Base-by-base conservation (phyloP, 441 rosid genomes). In the Pelargonium myrrhifolium region DNA sequence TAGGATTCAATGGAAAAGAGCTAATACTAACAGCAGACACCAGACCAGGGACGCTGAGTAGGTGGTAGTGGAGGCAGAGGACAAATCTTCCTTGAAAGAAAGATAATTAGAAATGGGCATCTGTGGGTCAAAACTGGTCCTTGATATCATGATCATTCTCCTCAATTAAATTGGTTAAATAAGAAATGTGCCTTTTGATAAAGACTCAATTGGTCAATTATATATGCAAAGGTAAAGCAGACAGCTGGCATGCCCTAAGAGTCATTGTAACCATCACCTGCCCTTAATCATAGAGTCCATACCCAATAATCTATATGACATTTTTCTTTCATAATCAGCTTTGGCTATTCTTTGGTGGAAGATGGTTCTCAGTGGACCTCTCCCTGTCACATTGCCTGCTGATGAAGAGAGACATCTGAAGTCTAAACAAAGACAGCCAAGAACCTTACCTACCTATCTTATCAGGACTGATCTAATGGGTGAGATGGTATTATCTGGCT, bases 231-330 rank as follows among this genome's bases (percentile, higher is more conserved):
- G 64, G 64, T 28, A 59, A 49, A 58, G 66, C 43, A 62, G 69
- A 65, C 74, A 72, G 78, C 65, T 80, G 70, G 78, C 64, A 26
- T 35, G 64, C 64, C 40, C 18, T 67, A 65, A 65, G 78, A 72
- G 67, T 72, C 79, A 65, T 72, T 65, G 65, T 69, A 45, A 65
- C 62, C 28, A 53, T 73, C 76, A 69, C 71, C 74, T 63, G 70
- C 78, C 72, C 64, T 45, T 66, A 64, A 77, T 67, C 68, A 71
- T 71, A 8, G 17, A 60, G 64, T 60, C 64, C 64, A 26, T 60
- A 26, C 7, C 64, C n/a, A 26, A 26, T 60, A 60, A 60, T 24
- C 64, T 28, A 28, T 60, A 60, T 5, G 64, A 17, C 40, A 60
- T 60, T 60, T 60, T 17, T 40, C 40, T 60, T 12, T 60, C 64